Conservation (phyloP, 768 basidiomycete genomes). For the Rhizopogon salebrosus region DNA sequence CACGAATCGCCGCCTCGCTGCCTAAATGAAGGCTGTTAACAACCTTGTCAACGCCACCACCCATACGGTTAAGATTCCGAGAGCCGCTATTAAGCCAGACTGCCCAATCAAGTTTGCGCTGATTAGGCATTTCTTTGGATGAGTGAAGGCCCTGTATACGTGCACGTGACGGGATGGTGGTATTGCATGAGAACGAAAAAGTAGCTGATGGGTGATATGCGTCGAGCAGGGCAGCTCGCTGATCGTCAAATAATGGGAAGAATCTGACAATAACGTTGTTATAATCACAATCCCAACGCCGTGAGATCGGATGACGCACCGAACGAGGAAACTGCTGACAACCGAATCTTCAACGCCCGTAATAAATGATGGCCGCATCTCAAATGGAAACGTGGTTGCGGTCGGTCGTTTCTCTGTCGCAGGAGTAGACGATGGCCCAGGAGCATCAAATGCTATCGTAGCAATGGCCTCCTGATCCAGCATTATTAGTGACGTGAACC, state of each 20-base stretch:
- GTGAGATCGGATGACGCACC: slow-evolving; percentile 39
- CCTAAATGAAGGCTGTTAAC: slow-evolving; percentile 69
- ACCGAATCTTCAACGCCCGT: slow-evolving; percentile 66
- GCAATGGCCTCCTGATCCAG: slow-evolving; percentile 79
- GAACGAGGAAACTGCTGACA: slow-evolving; percentile 73
- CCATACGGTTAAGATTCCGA: slow-evolving; percentile 71
- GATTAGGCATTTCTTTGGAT: slow-evolving; percentile 69
- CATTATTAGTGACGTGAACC: slow-evolving; percentile 78
- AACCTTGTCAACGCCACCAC: slow-evolving; percentile 55
- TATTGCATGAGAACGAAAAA: slow-evolving; percentile 87
- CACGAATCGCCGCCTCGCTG: slow-evolving; percentile 53
- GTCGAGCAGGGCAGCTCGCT: slow-evolving; percentile 59
- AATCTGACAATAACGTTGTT: slow-evolving; percentile 44
- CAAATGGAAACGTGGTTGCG: slow-evolving; percentile 72
- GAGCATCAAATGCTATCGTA: slow-evolving; percentile 73
- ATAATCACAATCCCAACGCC: slow-evolving; percentile 2
- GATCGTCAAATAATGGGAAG: slow-evolving; percentile 78
- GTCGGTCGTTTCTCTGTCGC: slow-evolving; percentile 36
- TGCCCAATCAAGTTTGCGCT: slow-evolving; percentile 76
- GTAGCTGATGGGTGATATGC: slow-evolving; percentile 86
- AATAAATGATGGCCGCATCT: slow-evolving; percentile 70
- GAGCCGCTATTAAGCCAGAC: slow-evolving; percentile 63
- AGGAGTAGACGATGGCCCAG: slow-evolving; percentile 44
- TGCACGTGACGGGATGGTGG: slow-evolving; percentile 73
- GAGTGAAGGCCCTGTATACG: slow-evolving; percentile 64